Base-by-base conservation (phyloP, 169 alveolate genomes). In the Babesia bigemina region DNA sequence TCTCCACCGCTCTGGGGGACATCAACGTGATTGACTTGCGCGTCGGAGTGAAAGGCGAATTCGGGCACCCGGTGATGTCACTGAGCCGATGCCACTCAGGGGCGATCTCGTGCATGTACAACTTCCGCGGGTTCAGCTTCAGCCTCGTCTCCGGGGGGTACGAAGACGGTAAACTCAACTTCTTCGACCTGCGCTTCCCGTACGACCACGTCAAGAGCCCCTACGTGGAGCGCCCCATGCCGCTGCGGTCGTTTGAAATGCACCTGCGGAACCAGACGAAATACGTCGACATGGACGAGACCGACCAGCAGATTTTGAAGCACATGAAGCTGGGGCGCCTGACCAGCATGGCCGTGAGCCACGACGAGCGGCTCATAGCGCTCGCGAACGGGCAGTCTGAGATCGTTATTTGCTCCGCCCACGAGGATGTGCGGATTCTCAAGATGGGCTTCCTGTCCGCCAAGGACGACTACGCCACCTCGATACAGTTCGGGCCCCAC, bases 271-370 rank as follows among this genome's bases (percentile, higher is more conserved):
- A 67, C 60, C 76, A 67, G 36, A 67, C 76, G 14, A 50, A 52
- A 66, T 67, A 67, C 55, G 52, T 22, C 29, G 76, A 67, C 58
- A 67, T 67, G 76, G 76, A 67, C 44, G 76, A 67, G 52, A 36
- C 59, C 26, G 63, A 49, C 55, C 76, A 67, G 76, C 76, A 67
- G 66, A 67, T 67, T 36, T 56, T 67, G 65, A 67, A 67, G 63
- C 76, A 67, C 65, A 67, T 67, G 76, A 67, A 67, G 65, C 53
- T 67, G 8, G 76, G 76, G 12, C 76, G 76, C 45, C 52, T 67
- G 39, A 67, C 63, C 44, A 39, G 55, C 39, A 28, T 67, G 63
- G 76, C 76, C 16, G 76, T 55, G 24, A 67, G 57, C 48, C 63
- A 67, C 48, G 76, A 67, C 60, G 76, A 67, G 65, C 63, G 65